phyloP scores from a whole-genome alignment of 169 alveolate genomes.

The Plasmodium gonderi region DNA sequence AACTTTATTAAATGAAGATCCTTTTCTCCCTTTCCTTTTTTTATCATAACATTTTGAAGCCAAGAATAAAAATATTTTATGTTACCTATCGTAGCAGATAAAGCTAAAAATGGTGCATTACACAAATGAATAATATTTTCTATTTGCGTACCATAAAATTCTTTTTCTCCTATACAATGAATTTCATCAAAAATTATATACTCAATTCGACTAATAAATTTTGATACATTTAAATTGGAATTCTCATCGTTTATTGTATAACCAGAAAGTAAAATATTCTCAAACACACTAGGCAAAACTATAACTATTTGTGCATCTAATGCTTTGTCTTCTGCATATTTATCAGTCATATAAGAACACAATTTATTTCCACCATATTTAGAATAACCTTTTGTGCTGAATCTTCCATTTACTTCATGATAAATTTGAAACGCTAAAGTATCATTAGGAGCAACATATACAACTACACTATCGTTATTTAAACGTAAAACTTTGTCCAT shows the following conservation, averaged over 20 bases:
- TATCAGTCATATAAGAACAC: conserved; percentile 78
- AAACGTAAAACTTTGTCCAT: conserved; percentile 91
- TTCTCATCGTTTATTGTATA: conserved; percentile 78
- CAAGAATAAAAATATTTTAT: conserved; percentile 86
- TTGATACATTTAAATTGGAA: conserved; percentile 64
- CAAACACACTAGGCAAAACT: conserved; percentile 90
- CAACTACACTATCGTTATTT: conserved; percentile 90
- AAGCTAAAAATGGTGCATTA: conserved; percentile 93
- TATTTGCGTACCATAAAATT: conserved; percentile 78
- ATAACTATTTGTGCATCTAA: conserved; percentile 90
- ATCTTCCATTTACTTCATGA: conserved; percentile 92
- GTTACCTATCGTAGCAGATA: conserved; percentile 94
- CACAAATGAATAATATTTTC: conserved; percentile 88
- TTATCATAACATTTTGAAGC: conserved; percentile 81
- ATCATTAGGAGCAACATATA: conserved; percentile 92
- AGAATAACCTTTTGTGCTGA: conserved; percentile 89
- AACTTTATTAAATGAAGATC: conserved; percentile 84
- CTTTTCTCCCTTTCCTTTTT: conserved; percentile 46
- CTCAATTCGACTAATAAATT: conserved; percentile 82
- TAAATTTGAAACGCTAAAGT: conserved; percentile 92
- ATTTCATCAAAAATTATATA: conserved; percentile 92
- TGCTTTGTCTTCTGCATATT: conserved; percentile 85
- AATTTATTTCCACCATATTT: conserved; percentile 78
- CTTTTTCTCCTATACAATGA: conserved; percentile 89
- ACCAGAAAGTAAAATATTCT: conserved; percentile 87